Base-by-base conservation (phyloP, 768 basidiomycete genomes). In the Auricularia cornea region DNA sequence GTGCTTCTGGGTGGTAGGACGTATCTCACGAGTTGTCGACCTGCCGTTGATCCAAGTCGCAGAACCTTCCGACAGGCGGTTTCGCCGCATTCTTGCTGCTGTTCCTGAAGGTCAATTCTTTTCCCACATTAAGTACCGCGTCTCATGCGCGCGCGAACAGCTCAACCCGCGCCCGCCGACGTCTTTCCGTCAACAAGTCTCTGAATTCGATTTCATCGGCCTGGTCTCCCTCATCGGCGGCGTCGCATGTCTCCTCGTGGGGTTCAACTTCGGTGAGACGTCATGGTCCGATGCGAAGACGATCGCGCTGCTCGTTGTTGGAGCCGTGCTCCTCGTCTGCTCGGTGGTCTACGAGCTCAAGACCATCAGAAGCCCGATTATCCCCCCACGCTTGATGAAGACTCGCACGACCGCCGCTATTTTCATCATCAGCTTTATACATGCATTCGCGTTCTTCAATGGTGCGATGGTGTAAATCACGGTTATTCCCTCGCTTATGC, bases 141-240 rank as follows among this genome's bases (percentile, higher is more conserved):
- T 14, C 35, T 8, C 35, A 38, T 38, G 35, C 35, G 16, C 35
- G 0, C 16, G 8, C 35, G 35, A 10, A n/a, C 16, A 38, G 67
- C 77, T 92, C n/a, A 91, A 92, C 68, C 89, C 90, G 1, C 87
- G 83, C 62, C 77, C 83, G 62, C 81, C 81, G 6, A 82, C 79
- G 62, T 76, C 86, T 0, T 72, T 89, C 51, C 76, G 73, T 14
- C 73, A 88, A 62, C 86, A 92, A 69, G 66, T 83, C n/a, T 66
- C 70, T 8, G 83, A 87, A 60, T 89, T 92, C 65, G 90, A 92
- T 72, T 89, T 90, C 65, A 35, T 85, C 14, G 90, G 90, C 6
- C 78, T 92, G 10, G 38, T 76, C 33, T 76, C 89, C 28, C 79
- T 92, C 29, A 80, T 90, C 33, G 74, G 69, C 6, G 88, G 89